These are phyloP conservation scores for Fusarium sp. DNA, from an alignment of 2,329 filamentous ascomycete genomes.

Conservation along the genomic window DNA sequence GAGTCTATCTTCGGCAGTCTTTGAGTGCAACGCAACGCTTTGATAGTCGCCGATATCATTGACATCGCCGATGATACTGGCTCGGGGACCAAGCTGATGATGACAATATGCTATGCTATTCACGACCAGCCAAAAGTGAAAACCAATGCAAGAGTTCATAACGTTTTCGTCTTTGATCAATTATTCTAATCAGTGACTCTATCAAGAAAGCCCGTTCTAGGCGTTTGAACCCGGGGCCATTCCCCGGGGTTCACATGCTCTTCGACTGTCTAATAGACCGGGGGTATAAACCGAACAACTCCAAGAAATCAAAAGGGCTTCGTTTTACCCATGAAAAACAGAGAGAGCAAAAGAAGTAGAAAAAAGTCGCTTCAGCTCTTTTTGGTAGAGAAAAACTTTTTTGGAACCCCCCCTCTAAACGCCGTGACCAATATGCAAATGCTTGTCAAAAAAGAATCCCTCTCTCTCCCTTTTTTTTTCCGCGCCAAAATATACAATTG, in stretches of 20 bases:
- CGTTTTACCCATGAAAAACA: not conserved
- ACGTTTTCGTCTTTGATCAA: constrained; percentile 31
- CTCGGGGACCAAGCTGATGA: not conserved
- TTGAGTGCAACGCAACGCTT: not conserved
- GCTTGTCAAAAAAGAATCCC: constrained; percentile 36
- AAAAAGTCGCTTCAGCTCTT: constrained; percentile 6
- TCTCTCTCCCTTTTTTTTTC: constrained; percentile 27
- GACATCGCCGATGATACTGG: not conserved
- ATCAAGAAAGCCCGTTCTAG: constrained; percentile 45
- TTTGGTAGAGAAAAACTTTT: constrained; percentile 26
- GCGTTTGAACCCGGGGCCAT: constrained; percentile 33
- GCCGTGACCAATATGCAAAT: constrained; percentile 40
- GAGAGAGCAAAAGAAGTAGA: not conserved
- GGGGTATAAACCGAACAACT: constrained; percentile 45
- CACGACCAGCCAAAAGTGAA: not conserved
- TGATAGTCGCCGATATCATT: not conserved
- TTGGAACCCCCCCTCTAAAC: constrained; percentile 35
- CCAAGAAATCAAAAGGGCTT: constrained; percentile 25
- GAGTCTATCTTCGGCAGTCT: not conserved
- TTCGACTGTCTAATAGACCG: constrained; percentile 46
- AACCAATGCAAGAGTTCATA: not conserved
- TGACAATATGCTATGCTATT: not conserved
- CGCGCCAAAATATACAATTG: constrained; percentile 38
- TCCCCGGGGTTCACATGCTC: constrained; percentile 34
- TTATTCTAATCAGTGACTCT: constrained; percentile 39